Percentiles rank a stretch among this genome's conserved stretches.
Evolutionary conservation across 1,284 basidiomycete species (phyloP).

Genomic region (Gastroboletus turbinatus): DNA sequence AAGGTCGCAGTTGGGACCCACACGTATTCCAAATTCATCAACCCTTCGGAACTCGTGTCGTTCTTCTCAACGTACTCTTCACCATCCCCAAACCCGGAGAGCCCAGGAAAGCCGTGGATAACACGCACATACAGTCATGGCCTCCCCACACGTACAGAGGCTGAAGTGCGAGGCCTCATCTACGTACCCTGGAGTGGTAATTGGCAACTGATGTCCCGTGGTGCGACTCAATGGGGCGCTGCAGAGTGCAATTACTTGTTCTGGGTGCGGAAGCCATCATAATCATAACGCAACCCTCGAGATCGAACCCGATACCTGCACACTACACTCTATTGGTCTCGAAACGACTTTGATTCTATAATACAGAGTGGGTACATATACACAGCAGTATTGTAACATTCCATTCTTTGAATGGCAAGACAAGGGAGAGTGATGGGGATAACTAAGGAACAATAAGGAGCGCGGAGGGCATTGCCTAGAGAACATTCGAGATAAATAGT

Average conservation of each 20-base stretch:
- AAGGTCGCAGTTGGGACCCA: constrained; percentile 91
- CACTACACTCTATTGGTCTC: neutral
- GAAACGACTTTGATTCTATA: constrained; percentile 1
- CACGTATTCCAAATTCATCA: constrained; percentile 88
- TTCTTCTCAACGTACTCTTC: constrained; percentile 73
- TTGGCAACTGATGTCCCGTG: constrained; percentile 70
- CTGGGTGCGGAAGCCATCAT: constrained; percentile 68
- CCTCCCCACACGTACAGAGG: constrained; percentile 58
- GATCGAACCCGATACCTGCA: neutral
- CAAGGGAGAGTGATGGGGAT: neutral
- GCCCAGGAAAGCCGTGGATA: constrained; percentile 41
- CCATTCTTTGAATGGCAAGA: neutral
- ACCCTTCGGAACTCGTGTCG: constrained; percentile 82
- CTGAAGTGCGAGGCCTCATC: constrained; percentile 80
- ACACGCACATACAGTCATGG: constrained; percentile 43
- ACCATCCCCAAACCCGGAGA: constrained; percentile 30
- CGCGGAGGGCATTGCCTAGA: neutral
- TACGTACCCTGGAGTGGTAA: constrained; percentile 76
- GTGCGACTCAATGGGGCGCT: constrained; percentile 53
- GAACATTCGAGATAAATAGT: neutral
- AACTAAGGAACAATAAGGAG: neutral
- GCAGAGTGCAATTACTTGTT: constrained; percentile 81
- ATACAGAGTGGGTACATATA: constrained; percentile 20
- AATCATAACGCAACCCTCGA: constrained; percentile 7
- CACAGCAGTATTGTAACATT: neutral